A percentile compares a stretch with the other conserved stretches of the same genome.
Conservation (phyloP, 441 rosid species). For the Adansonia madagascariensis region DNA sequence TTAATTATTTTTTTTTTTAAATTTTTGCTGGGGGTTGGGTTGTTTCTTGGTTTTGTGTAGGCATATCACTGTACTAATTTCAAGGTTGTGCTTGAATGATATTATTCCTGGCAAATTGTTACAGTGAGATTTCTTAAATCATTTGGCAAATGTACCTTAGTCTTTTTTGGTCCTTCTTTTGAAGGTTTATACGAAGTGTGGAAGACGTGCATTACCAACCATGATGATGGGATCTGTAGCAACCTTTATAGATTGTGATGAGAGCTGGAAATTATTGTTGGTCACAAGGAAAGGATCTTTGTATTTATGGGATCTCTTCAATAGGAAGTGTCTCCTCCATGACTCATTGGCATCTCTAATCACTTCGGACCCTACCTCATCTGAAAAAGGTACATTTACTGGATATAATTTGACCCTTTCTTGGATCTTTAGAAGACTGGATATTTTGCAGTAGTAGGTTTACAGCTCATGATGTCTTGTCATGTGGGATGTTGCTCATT, state of each 20-base stretch:
- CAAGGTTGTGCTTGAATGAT: not conserved
- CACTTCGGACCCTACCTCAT: slow-evolving; percentile 52
- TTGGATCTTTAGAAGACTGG: slow-evolving; percentile 10
- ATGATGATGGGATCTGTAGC: slow-evolving; percentile 97
- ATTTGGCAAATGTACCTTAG: slow-evolving; percentile 1
- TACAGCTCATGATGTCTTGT: not conserved
- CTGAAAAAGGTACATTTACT: slow-evolving; percentile 54
- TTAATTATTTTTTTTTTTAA: no score
- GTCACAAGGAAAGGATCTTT: slow-evolving; percentile 85
- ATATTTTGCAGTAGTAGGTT: not conserved
- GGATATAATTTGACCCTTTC: not conserved
- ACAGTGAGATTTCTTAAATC: not conserved
- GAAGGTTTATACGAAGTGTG: slow-evolving; percentile 90
- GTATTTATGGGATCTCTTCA: slow-evolving; percentile 84
- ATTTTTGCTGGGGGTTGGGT: not conserved
- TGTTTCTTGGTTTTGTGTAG: no score
- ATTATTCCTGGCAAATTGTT: not conserved
- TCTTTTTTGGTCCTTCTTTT: slow-evolving; percentile 24
- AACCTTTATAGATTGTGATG: slow-evolving; percentile 88
- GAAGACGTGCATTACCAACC: slow-evolving; percentile 94
- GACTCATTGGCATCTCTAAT: slow-evolving; percentile 80
- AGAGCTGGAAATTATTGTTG: slow-evolving; percentile 84
- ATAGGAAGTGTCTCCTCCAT: slow-evolving; percentile 67
- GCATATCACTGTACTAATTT: not conserved
- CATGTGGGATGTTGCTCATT: slow-evolving; percentile 1